Evolutionary conservation across 1,284 basidiomycete species (phyloP), one percentile per base, ranked within the genome.

Genomic region (Vanrija sp.): DNA sequence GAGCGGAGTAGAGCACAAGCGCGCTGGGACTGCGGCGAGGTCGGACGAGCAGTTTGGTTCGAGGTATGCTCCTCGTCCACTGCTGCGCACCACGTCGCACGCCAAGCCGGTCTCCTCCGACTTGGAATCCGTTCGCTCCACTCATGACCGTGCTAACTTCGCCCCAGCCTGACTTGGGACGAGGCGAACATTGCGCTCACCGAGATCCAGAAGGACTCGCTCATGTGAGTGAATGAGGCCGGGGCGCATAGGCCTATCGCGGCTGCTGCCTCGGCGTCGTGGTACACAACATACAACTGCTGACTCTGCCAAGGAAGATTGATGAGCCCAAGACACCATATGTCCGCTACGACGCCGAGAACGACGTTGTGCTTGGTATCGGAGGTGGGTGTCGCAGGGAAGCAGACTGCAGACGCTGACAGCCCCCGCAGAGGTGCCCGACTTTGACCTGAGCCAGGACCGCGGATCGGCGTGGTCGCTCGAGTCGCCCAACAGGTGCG

Each of bases 261-360:
- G 23, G 7, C 28, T 16, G 26, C 48, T 26, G 9, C 21, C 34
- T 4, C 19, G 12, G 10, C 42, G 6, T 19, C 34, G 23, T 16
- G 1, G 15, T 21, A 29, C 1, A 26, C 38, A 25, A n/a, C 1
- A 12, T n/a, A n/a, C n/a, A 7, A 18, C 1, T 5, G 8, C 49
- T 52, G 14, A 52, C 50, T 6, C 4, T 16, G 45, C 16, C 7
- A 46, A 76, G 74, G 75, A 95, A 93, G 84, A 95, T 95, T 70
- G 91, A 89, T 5, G 91, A 95, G 72, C 91, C 91, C 49, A 95
- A 95, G 83, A 95, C 91, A n/a, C 91, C 91, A 0, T 95, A 88
- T 76, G 91, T 95, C 51, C 81, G 89, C 60, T 92, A 93, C 74
- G 89, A 93, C 66, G 83, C 89, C 0, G 86, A 88, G 73, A 88